Percentiles rank a stretch among this genome's conserved stretches.
phyloP scores from a whole-genome alignment of 148 eudicot genomes.

The Camellia granthamiana region DNA sequence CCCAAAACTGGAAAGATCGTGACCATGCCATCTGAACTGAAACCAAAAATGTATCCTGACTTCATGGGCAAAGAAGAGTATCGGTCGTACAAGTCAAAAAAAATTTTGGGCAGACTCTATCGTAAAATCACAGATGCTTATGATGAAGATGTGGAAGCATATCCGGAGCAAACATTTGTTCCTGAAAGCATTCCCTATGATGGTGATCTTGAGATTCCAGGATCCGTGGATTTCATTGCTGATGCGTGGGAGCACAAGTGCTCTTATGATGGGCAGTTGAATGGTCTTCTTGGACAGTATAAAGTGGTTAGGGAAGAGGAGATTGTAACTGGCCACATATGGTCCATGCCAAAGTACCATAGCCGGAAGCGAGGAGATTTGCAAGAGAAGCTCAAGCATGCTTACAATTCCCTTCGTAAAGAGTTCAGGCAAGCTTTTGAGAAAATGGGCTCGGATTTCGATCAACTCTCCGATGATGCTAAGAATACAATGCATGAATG shows the following conservation, averaged over 20 bases:
- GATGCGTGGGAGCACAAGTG: slow-evolving; percentile 79
- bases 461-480: slow-evolving; percentile 41
- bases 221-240: slow-evolving; percentile 37
- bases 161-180: slow-evolving; percentile 23
- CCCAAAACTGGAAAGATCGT: slow-evolving; percentile 83
- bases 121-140: slow-evolving; percentile 50
- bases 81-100: slow-evolving; percentile 61
- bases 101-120: slow-evolving; percentile 69
- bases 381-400: slow-evolving; percentile 80
- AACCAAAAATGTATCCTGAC: slow-evolving; percentile 88
- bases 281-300: slow-evolving; percentile 72
- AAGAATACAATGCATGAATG: slow-evolving; percentile 53
- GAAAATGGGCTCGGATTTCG: slow-evolving; percentile 34
- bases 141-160: slow-evolving; percentile 27
- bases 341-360: slow-evolving; percentile 77
- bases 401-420: slow-evolving; percentile 64
- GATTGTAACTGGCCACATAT: slow-evolving; percentile 84
- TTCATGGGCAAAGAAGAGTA: slow-evolving; percentile 85
- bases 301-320: slow-evolving; percentile 83
- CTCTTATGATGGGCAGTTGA: slow-evolving; percentile 69
- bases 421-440: slow-evolving; percentile 76
- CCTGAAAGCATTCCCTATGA: slow-evolving; percentile 49
- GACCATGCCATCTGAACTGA: slow-evolving; percentile 63
- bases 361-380: slow-evolving; percentile 75
- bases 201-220: slow-evolving; percentile 55